These are phyloP conservation scores for Plantago ovata DNA, from an alignment of 257 asterid genomes.

Conservation along the genomic window DNA sequence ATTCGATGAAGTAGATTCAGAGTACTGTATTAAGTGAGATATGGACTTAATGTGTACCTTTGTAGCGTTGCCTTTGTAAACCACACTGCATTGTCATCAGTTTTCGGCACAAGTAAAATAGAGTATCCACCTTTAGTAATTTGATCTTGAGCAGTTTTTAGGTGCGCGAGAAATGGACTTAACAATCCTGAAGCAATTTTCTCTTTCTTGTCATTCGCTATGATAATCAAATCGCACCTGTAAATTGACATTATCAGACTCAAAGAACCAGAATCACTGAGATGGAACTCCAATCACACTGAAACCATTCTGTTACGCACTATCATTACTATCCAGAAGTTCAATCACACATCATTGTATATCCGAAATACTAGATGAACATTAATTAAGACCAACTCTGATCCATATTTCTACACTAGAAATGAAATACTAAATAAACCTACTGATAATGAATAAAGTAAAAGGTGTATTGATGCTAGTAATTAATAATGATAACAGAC, in stretches of 20 bases:
- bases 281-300: slow-evolving; percentile 6
- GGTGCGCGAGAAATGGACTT: slow-evolving; percentile 86
- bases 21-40: neutral
- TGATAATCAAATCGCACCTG: slow-evolving; percentile 73
- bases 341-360: neutral
- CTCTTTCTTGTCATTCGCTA: slow-evolving; percentile 85
- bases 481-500: too few species aligned
- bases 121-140: slow-evolving; percentile 90
- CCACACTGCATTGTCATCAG: slow-evolving; percentile 59
- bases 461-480: too few species aligned
- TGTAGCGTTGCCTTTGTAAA: slow-evolving; percentile 92
- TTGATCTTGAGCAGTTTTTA: slow-evolving; percentile 87
- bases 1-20: slow-evolving; percentile 8
- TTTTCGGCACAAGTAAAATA: slow-evolving; percentile 65
- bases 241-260: slow-evolving; percentile 15
- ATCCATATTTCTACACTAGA: too few species aligned
- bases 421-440: too few species aligned
- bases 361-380: too few species aligned
- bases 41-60: too few species aligned
- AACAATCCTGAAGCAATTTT: slow-evolving; percentile 92
- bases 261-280: slow-evolving; percentile 6
- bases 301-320: slow-evolving; percentile 12
- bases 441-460: too few species aligned
- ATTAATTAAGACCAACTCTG: too few species aligned
- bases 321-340: slow-evolving; percentile 5